A percentile compares a stretch with the other conserved stretches of the same genome.
These are phyloP conservation scores for Punica granatum DNA, from an alignment of 345 rosid species.

Conservation along the genomic window DNA sequence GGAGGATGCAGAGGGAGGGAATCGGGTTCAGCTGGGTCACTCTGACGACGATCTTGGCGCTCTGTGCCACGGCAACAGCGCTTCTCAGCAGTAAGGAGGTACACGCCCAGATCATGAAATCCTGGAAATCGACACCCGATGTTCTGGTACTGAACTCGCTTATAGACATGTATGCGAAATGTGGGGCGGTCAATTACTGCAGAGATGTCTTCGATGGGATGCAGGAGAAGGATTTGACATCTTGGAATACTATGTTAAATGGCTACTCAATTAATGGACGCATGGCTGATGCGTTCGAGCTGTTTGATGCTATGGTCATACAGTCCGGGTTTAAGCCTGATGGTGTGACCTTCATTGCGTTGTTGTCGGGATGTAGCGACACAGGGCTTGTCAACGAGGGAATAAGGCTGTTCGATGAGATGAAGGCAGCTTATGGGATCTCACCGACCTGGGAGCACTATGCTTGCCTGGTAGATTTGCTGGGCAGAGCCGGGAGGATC, in stretches of 20 bases:
- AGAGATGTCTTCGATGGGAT: slow-evolving; percentile 46
- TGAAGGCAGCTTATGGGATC: slow-evolving; percentile 41
- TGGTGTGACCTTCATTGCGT: slow-evolving; percentile 45
- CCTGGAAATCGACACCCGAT: slow-evolving; percentile 36
- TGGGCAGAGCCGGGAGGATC: slow-evolving; percentile 61
- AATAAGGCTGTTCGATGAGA: slow-evolving; percentile 34
- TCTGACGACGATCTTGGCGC: slow-evolving; percentile 60
- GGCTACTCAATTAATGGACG: slow-evolving; percentile 75
- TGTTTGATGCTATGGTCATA: slow-evolving; percentile 43
- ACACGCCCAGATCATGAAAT: slow-evolving; percentile 36
- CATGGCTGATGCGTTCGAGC: slow-evolving; percentile 40
- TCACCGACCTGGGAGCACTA: slow-evolving; percentile 61
- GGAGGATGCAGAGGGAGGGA: slow-evolving; percentile 57
- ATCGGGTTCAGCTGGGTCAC: slow-evolving; percentile 55
- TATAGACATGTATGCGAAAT: slow-evolving; percentile 75
- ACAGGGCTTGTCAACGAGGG: slow-evolving; percentile 54
- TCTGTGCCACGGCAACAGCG: slow-evolving; percentile 65
- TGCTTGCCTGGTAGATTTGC: slow-evolving; percentile 71
- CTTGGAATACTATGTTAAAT: slow-evolving; percentile 69
- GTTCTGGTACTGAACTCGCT: slow-evolving; percentile 57
- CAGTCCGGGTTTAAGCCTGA: slow-evolving; percentile 43
- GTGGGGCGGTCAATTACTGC: slow-evolving; percentile 53
- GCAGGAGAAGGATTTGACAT: slow-evolving; percentile 47
- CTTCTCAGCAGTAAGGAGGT: slow-evolving; percentile 48
- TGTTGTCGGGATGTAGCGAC: slow-evolving; percentile 66